Conservation (phyloP, 73 alveolate genomes). For the Paramecium bursaria region DNA sequence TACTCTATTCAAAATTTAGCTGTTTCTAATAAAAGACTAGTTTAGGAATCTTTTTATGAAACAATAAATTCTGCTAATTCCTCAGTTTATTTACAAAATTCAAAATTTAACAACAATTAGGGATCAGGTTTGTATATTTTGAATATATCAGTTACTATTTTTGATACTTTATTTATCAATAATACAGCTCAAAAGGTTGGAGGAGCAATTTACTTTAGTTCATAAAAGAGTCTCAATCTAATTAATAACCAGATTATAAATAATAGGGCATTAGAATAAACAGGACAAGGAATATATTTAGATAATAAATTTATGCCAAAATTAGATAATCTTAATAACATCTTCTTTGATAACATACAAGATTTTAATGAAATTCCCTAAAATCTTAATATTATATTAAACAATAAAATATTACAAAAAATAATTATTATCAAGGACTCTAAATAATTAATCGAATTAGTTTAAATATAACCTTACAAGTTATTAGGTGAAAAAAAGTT, state of each 20-base stretch:
- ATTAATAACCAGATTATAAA: slow-evolving; percentile 19
- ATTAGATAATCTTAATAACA: background rate
- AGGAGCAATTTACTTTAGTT: slow-evolving; percentile 5
- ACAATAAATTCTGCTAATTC: background rate
- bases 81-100: background rate
- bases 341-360: background rate
- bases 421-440: background rate
- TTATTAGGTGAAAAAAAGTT: background rate
- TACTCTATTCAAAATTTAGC: too few relatives aligned
- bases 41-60: background rate
- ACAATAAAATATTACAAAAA: background rate
- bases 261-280: background rate
- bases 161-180: background rate
- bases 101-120: background rate
- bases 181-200: background rate
- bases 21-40: background rate
- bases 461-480: background rate
- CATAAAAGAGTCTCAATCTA: background rate
- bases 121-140: background rate
- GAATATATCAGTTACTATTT: background rate
- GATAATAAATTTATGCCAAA: background rate
- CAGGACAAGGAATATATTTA: slow-evolving; percentile 18
- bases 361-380: too few relatives aligned
- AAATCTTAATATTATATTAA: too few relatives aligned
- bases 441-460: background rate